Evolutionary conservation across 257 asterid genomes (phyloP).

Genomic region (Fraxinus pennsylvanica): DNA sequence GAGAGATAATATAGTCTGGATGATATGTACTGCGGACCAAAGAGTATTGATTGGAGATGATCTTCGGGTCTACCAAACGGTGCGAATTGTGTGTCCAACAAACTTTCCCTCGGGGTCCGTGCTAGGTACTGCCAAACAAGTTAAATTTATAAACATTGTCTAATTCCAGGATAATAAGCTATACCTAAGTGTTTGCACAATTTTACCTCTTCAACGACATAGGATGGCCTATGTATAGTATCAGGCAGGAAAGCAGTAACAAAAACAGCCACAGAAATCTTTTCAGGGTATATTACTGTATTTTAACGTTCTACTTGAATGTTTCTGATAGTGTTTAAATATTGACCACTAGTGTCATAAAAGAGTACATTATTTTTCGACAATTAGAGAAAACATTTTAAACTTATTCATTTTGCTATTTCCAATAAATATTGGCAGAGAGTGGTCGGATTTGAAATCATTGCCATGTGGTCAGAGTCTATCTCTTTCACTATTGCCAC

Average conservation of each 20-base stretch:
- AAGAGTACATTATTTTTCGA: neutral
- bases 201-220: no score
- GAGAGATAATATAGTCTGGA: slow-evolving; percentile 41
- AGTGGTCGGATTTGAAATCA: slow-evolving; percentile 39
- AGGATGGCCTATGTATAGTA: no score
- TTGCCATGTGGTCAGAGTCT: slow-evolving; percentile 53
- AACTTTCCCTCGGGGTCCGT: neutral
- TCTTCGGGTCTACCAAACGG: slow-evolving; percentile 21
- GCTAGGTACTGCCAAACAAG: neutral
- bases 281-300: no score
- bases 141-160: no score
- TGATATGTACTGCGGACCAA: slow-evolving; percentile 44
- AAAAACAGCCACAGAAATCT: no score
- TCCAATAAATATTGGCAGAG: slow-evolving; percentile 40
- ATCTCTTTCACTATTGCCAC: slow-evolving; percentile 41
- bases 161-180: no score
- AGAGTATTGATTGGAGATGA: slow-evolving; percentile 34
- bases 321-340: no score
- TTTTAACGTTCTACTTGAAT: no score
- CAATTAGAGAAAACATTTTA: neutral
- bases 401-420: slow-evolving; percentile 20
- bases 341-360: no score
- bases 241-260: no score
- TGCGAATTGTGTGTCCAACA: neutral
- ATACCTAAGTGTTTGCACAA: no score